Evolutionary conservation across 2,329 filamentous ascomycete species (phyloP), one percentile per base, ranked within the genome.

Genomic region (Aspergillus sp.): DNA sequence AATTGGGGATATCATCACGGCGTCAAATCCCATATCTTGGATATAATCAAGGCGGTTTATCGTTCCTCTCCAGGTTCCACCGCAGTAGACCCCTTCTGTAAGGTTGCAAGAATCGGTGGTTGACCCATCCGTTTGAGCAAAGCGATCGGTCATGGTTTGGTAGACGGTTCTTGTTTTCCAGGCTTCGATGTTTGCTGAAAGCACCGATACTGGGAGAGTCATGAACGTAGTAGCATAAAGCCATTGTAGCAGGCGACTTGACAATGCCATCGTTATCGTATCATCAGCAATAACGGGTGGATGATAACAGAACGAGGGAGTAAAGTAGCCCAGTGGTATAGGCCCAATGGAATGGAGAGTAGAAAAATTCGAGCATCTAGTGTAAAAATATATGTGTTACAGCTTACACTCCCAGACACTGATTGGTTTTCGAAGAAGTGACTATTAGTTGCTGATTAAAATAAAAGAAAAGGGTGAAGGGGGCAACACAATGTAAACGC

Each of bases 31-130:
- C 69, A 81, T 75, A 12, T 68, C 73, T 58, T 80, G 72, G 58
- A 83, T 82, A 63, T 83, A 83, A 63, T 82, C 80, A 8, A 83
- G 70, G 23, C 79, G 73, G 39, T 75, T 71, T 56, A 79, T 77
- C 4, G 80, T 76, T 7, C 80, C 79, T 60, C 74, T 72, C 75
- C 79, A 82, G 21, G 79, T 81, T 9, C 80, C 80, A 47, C 81
- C 81, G 59, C 82, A 84, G 61, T 82, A 81, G 5, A 72, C 41
- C 6, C 70, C 67, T 31, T 62, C 65, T 4, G 62, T 64, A 2
- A 68, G 58, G 46, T 72, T 68, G 61, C 74, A 76, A 24, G 66
- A 47, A 23, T 66, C 57, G 15, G 67, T 68, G 5, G 66, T 72
- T 2, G 71, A 74, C 11, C 71, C 69, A 63, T 79, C 76, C 12